Percentiles rank a stretch among this genome's conserved stretches.
Conservation (phyloP, 2,329 filamentous ascomycete species). For the Blastomyces emzantsi region DNA sequence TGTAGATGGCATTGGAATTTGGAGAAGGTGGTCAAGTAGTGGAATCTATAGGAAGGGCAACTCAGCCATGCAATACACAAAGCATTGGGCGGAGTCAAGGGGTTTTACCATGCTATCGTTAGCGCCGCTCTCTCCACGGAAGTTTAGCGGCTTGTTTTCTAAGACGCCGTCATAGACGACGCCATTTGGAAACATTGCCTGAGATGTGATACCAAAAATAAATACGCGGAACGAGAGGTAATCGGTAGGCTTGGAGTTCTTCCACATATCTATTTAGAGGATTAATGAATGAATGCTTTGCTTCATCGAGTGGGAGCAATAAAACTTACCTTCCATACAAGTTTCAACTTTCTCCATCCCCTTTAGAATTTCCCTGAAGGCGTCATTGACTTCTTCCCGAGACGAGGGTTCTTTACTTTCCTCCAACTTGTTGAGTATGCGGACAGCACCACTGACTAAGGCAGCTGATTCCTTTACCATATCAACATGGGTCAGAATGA, state of each 20-base stretch:
- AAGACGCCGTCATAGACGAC: conserved; percentile 82
- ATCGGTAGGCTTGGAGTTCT: conserved; percentile 68
- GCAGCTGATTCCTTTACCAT: conserved; percentile 84
- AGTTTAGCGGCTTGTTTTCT: conserved; percentile 60
- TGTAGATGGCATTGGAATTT: conserved; percentile 79
- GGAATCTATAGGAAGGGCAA: conserved; percentile 50
- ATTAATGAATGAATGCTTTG: conserved; percentile 1
- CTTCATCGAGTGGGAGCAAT: conserved; percentile 1
- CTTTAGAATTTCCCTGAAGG: conserved; percentile 52
- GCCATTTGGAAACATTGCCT: conserved; percentile 88
- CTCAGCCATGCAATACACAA: background rate
- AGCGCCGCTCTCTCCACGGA: conserved; percentile 86
- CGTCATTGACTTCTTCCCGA: conserved; percentile 54
- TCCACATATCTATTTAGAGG: conserved; percentile 63
- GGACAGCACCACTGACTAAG: conserved; percentile 63
- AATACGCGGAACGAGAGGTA: conserved; percentile 92
- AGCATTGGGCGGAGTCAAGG: background rate
- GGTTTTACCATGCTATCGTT: conserved; percentile 73
- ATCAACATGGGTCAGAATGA: conserved; percentile 90
- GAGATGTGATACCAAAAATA: conserved; percentile 90
- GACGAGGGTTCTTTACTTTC: conserved; percentile 30
- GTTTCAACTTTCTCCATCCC: conserved; percentile 62
- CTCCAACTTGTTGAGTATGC: conserved; percentile 53
- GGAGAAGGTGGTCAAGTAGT: conserved; percentile 75
- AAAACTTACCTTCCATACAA: conserved; percentile 61